Base-by-base conservation (phyloP, 192 early-diverging fungal genomes). In the Thamnidium elegans region DNA sequence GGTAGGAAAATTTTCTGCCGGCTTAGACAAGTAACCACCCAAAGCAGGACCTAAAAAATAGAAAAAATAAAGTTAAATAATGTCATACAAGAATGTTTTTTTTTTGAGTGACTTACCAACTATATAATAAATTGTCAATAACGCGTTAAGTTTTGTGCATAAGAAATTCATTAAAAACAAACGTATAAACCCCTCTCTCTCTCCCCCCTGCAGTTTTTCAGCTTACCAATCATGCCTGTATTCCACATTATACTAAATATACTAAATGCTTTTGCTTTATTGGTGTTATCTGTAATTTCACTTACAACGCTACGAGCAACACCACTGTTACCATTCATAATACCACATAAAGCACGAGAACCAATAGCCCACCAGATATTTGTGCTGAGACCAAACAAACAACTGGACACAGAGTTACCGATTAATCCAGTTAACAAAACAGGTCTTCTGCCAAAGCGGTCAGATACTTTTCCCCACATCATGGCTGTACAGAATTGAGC, bases 271-370 rank as follows among this genome's bases (percentile, higher is more conserved):
- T 84, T 78, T 8, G 86, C 75, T 59, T 88, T 85, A 70, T 94
- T 97, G 0, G 88, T 86, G 3, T 81, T 69, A 66, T 94, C 93
- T 20, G 92, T 87, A 39, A 97, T 86, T 78, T 97, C 95, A 2
- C 88, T 90, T 26, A 95, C 68, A 30, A 91, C 82, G 17, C 88
- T 89, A 67, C 94, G 93, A 32, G 89, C 84, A 14, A 94, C 92
- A 8, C 92, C 90, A 17, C 86, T 78, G 52, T 88, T 92, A 73
- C 85, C 92, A 66, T 89, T 90, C 17, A 91, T 66, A 14, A 89
- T 66, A 1, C 93, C 90, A 56, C 87, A 88, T 58, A 88, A 60
- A 1, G 78, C 77, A 36, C 91, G 80, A 15, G 83, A 67, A 3
- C 68, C 53, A 21, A 94, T 74, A 3, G 90, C 92, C 81, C 80